These are phyloP conservation scores for Gonapodya sp. DNA, from an alignment of 192 early-diverging fungal species.

Conservation along the genomic window DNA sequence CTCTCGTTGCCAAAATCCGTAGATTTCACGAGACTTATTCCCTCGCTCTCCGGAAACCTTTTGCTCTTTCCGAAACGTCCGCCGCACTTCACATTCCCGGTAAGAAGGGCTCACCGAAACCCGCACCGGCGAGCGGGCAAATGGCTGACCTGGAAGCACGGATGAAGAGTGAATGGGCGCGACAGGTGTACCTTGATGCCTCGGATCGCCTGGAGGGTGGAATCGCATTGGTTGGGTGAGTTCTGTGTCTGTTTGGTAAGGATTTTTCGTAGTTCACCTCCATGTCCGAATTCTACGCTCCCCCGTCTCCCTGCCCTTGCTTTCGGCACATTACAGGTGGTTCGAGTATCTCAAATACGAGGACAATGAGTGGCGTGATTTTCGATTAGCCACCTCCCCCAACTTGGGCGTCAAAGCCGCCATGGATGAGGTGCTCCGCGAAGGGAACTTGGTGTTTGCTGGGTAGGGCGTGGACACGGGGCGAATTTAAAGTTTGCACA, in stretches of 20 bases:
- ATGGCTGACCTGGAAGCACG: background rate
- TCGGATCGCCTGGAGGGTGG: background rate
- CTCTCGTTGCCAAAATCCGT: slow-evolving; percentile 1
- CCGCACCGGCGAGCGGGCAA: background rate
- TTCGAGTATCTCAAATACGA: slow-evolving; percentile 6
- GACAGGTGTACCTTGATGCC: slow-evolving; percentile 2
- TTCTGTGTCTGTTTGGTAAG: background rate
- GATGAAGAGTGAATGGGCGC: background rate
- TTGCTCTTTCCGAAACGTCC: background rate
- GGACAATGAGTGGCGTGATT: background rate
- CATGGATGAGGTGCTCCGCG: background rate
- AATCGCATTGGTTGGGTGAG: background rate
- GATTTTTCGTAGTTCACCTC: background rate
- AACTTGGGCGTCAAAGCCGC: background rate
- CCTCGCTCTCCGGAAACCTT: background rate
- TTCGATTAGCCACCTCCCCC: slow-evolving; percentile 3
- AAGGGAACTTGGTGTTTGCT: background rate
- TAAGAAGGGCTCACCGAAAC: background rate
- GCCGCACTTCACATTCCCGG: slow-evolving; percentile 1
- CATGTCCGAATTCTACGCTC: background rate
- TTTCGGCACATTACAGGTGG: background rate
- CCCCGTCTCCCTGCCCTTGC: background rate
- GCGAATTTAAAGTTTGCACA: background rate
- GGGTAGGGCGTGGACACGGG: background rate
- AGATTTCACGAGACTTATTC: background rate